These are phyloP conservation scores for Funneliformis geosporum DNA, from an alignment of 192 early-diverging fungal species.

Conservation along the genomic window DNA sequence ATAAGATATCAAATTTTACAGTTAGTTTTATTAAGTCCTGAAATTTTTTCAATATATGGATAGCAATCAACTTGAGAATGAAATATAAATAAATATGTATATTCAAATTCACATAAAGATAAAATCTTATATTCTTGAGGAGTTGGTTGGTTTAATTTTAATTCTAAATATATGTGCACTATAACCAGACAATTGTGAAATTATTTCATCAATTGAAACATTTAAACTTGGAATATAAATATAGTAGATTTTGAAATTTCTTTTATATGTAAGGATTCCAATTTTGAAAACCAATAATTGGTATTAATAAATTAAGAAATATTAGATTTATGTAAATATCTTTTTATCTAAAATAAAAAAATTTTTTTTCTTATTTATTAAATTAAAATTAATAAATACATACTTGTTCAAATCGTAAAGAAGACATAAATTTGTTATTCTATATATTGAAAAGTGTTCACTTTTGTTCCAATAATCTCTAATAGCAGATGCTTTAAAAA, in stretches of 20 bases:
- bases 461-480: too few relatives aligned
- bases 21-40: constrained; percentile 1
- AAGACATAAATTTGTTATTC: too few relatives aligned
- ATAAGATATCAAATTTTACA: constrained; percentile 29
- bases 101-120: constrained; percentile 36
- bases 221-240: constrained; percentile 30
- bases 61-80: constrained; percentile 21
- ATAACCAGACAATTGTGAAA: constrained; percentile 34
- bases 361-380: too few relatives aligned
- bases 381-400: too few relatives aligned
- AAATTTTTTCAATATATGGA: constrained; percentile 2
- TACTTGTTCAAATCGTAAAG: too few relatives aligned
- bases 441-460: too few relatives aligned
- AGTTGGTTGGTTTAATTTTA: constrained; percentile 36
- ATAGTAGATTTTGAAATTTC: constrained; percentile 12
- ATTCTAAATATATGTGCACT: constrained; percentile 30
- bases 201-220: constrained; percentile 41
- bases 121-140: constrained; percentile 41
- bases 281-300: too few relatives aligned
- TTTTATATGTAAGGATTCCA: neutral
- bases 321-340: too few relatives aligned
- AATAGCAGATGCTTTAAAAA: too few relatives aligned
- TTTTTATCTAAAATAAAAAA: too few relatives aligned
- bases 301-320: too few relatives aligned
- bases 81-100: constrained; percentile 33